Conservation (phyloP, 148 eudicot species). For the Fagopyrum tataricum region DNA sequence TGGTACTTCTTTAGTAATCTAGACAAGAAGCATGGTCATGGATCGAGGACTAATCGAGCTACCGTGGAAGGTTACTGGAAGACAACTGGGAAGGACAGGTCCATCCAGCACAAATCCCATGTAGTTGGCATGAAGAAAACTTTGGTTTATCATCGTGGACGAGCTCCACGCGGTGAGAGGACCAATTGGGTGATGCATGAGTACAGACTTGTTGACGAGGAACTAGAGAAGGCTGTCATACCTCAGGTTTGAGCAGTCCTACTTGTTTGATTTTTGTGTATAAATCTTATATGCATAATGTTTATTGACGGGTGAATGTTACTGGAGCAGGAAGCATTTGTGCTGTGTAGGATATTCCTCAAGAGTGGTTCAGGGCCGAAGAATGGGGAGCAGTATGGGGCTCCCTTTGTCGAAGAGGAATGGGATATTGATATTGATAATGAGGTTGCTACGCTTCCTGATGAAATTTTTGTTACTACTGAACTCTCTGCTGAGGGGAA, state of each 20-base stretch:
- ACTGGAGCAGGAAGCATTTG: conserved; percentile 61
- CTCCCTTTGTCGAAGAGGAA: conserved; percentile 87
- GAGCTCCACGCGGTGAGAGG: conserved; percentile 89
- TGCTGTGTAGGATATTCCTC: conserved; percentile 78
- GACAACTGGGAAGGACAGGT: conserved; percentile 76
- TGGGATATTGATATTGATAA: conserved; percentile 76
- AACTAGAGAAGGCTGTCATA: conserved; percentile 53
- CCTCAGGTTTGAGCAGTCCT: conserved; percentile 41
- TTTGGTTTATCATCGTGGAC: conserved; percentile 75
- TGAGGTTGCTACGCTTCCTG: conserved; percentile 28
- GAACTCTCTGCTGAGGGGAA: conserved; percentile 16
- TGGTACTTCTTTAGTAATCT: conserved; percentile 90
- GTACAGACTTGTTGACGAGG: conserved; percentile 63
- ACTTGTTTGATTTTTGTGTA: neutral
- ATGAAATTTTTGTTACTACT: conserved; percentile 37
- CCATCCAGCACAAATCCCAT: conserved; percentile 37
- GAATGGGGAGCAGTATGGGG: conserved; percentile 94
- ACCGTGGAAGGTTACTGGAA: conserved; percentile 91
- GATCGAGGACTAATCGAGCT: conserved; percentile 78
- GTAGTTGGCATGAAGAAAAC: conserved; percentile 85
- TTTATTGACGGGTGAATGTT: neutral
- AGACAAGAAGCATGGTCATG: conserved; percentile 85
- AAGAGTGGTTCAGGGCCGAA: conserved; percentile 98
- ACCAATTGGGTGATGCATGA: conserved; percentile 98
- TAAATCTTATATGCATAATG: conserved; percentile 1